Evolutionary conservation across 495 filamentous ascomycete species (phyloP).

Genomic region (Aspergillus saccharolyticus): DNA sequence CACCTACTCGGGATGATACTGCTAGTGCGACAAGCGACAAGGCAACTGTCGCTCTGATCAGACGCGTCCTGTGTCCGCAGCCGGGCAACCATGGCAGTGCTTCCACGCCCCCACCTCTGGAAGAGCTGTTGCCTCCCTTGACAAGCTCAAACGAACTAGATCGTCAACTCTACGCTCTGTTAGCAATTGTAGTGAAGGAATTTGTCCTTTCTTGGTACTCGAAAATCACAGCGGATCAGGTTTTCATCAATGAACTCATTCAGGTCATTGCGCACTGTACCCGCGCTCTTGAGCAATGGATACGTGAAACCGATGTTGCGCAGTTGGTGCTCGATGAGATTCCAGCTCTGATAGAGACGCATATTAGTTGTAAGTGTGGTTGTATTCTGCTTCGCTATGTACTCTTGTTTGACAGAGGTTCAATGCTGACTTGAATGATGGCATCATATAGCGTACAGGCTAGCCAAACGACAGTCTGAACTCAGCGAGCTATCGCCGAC

Average conservation of each 20-base stretch:
- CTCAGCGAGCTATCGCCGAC: slow-evolving; percentile 35
- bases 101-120: slow-evolving; percentile 51
- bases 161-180: slow-evolving; percentile 82
- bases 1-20: slow-evolving; percentile 24
- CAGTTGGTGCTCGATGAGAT: slow-evolving; percentile 83
- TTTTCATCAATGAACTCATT: slow-evolving; percentile 79
- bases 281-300: slow-evolving; percentile 73
- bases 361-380: slow-evolving; percentile 61
- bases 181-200: slow-evolving; percentile 82
- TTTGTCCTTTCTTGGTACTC: slow-evolving; percentile 90
- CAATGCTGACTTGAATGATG: slow-evolving; percentile 2
- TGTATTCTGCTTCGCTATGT: neutral
- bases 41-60: slow-evolving; percentile 55
- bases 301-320: slow-evolving; percentile 77
- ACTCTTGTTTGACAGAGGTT: neutral
- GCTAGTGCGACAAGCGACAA: slow-evolving; percentile 48
- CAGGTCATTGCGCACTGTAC: slow-evolving; percentile 88
- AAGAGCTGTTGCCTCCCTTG: slow-evolving; percentile 81
- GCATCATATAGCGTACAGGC: slow-evolving; percentile 40
- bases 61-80: slow-evolving; percentile 61
- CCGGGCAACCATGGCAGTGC: slow-evolving; percentile 31
- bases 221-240: slow-evolving; percentile 84
- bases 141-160: slow-evolving; percentile 92
- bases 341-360: slow-evolving; percentile 72
- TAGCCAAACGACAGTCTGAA: slow-evolving; percentile 51